These are phyloP conservation scores for Entelexis sorbosivorans DNA, from an alignment of 1,139 yeast species.

Conservation along the genomic window DNA sequence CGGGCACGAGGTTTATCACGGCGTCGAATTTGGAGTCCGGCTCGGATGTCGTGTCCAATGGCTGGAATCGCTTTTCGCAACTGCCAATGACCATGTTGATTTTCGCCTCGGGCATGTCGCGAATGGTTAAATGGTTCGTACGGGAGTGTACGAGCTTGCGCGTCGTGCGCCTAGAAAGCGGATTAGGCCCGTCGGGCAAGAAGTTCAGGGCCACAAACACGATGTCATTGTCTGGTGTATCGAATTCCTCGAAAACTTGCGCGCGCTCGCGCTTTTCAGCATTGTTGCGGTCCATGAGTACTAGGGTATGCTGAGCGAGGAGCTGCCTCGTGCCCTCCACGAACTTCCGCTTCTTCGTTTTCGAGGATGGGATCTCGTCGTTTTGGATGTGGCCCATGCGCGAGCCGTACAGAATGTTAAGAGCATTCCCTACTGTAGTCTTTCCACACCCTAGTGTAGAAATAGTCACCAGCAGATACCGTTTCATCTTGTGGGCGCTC, in stretches of 20 bases:
- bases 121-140: background rate
- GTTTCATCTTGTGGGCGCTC: too few species aligned
- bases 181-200: background rate
- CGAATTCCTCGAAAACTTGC: background rate
- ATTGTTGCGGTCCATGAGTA: conserved; percentile 2
- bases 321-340: background rate
- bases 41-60: background rate
- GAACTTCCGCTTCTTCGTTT: background rate
- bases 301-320: background rate
- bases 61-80: conserved; percentile 1
- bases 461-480: background rate
- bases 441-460: background rate
- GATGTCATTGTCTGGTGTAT: background rate
- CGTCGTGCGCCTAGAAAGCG: background rate
- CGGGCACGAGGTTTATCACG: background rate
- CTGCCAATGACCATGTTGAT: background rate
- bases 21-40: background rate
- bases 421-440: background rate
- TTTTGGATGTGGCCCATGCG: conserved; percentile 4
- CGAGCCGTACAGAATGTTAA: background rate
- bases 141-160: background rate
- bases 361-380: background rate
- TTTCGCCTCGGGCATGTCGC: background rate
- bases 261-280: background rate
- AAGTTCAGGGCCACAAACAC: conserved; percentile 2